These are phyloP conservation scores for Candolleomyces eurysporus DNA, from an alignment of 768 basidiomycete species.

Conservation along the genomic window DNA sequence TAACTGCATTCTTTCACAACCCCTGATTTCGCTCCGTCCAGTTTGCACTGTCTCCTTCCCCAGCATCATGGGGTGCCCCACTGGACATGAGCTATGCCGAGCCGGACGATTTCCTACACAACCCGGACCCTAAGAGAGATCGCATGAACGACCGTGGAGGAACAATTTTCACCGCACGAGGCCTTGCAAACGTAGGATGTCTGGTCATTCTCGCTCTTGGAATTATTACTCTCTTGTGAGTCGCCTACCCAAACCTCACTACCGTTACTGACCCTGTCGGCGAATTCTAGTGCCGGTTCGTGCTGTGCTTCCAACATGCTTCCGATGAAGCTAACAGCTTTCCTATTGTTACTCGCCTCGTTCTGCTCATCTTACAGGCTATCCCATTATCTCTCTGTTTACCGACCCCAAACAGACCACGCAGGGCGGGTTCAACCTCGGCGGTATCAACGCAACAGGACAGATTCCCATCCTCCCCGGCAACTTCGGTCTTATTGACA, in stretches of 20 bases:
- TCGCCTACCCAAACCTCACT: constrained; percentile 11
- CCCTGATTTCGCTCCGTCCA: constrained; percentile 5
- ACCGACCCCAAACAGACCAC: constrained; percentile 36
- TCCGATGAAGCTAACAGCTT: no score
- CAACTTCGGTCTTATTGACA: constrained; percentile 70
- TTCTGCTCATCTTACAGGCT: constrained; percentile 30
- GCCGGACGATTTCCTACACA: constrained; percentile 58
- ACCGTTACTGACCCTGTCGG: background rate
- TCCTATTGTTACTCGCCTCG: background rate
- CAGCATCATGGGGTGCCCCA: constrained; percentile 46
- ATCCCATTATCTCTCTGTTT: constrained; percentile 51
- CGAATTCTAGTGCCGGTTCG: constrained; percentile 34
- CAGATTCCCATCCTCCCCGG: constrained; percentile 62
- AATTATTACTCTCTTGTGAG: constrained; percentile 49
- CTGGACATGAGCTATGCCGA: constrained; percentile 41
- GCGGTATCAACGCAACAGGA: constrained; percentile 72
- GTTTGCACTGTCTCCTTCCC: constrained; percentile 39
- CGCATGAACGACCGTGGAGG: constrained; percentile 50
- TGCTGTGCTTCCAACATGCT: background rate
- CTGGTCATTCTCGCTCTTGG: constrained; percentile 47
- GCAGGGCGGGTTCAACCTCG: constrained; percentile 67
- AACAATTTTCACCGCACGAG: constrained; percentile 55
- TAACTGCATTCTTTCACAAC: background rate
- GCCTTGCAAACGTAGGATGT: constrained; percentile 61
- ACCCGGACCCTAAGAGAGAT: constrained; percentile 55